phyloP scores from a whole-genome alignment of 2,329 filamentous ascomycete genomes.

The Sporothrix variecibatus region DNA sequence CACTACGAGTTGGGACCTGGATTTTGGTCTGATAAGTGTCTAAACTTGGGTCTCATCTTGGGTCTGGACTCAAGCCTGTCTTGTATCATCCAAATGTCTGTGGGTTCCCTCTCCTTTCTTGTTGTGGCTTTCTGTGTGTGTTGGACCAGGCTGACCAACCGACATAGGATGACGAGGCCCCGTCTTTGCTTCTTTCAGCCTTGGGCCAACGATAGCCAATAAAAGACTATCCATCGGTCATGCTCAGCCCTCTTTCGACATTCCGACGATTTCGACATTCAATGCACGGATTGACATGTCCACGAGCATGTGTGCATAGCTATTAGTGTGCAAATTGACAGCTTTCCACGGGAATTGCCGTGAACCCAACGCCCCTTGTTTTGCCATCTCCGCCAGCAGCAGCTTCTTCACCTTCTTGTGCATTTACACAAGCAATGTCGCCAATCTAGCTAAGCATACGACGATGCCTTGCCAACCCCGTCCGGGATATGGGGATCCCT shows the following conservation, averaged over 20 bases:
- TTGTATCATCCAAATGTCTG: neutral
- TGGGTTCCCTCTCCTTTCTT: no score
- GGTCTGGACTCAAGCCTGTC: neutral
- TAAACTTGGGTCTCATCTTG: neutral
- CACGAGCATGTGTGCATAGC: neutral
- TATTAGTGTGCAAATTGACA: neutral
- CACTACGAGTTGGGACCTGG: neutral
- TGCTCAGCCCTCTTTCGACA: neutral
- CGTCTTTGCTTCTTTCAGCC: no score
- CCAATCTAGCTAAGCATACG: neutral
- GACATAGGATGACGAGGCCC: no score
- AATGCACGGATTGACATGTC: neutral
- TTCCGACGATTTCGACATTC: neutral
- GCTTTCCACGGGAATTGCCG: neutral
- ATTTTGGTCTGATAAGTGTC: no score
- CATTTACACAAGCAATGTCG: neutral
- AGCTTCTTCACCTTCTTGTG: no score
- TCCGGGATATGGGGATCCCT: neutral
- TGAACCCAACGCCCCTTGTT: no score
- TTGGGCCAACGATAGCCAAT: no score
- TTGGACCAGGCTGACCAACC: no score
- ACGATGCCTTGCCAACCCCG: neutral
- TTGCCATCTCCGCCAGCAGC: no score
- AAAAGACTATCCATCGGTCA: neutral
- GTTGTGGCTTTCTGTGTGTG: no score